These are phyloP conservation scores for Cucumis hystrix DNA, from an alignment of 306 rosid species.

Conservation along the genomic window DNA sequence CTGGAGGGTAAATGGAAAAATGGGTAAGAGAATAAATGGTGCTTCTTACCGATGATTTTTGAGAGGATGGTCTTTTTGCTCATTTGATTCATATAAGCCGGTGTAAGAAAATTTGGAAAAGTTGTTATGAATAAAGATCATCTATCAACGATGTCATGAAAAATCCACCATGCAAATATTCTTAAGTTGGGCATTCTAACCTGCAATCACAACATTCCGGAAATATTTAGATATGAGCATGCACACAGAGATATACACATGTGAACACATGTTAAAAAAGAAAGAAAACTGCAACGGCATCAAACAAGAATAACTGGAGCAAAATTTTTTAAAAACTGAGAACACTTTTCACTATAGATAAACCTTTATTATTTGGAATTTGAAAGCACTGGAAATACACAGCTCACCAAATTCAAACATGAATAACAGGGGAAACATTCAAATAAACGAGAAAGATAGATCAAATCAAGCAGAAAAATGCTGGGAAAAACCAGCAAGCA, in stretches of 20 bases:
- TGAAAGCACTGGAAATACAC: neutral
- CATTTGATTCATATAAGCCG: conserved; percentile 13
- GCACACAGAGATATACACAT: neutral
- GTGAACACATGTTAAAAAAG: neutral
- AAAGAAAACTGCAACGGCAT: neutral
- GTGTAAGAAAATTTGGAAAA: neutral
- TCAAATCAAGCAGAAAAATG: neutral
- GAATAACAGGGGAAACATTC: neutral
- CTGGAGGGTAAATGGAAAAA: conserved; percentile 14
- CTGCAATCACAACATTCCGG: neutral
- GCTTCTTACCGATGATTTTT: conserved; percentile 5
- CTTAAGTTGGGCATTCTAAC: neutral
- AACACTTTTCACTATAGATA: neutral
- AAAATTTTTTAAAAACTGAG: neutral
- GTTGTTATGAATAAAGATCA: neutral
- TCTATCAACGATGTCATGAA: neutral
- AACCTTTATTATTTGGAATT: neutral
- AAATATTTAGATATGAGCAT: neutral
- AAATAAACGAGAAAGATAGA: neutral
- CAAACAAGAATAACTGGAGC: neutral
- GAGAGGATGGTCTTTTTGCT: conserved; percentile 5
- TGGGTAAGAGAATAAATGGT: neutral
- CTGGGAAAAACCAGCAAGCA: neutral
- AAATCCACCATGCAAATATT: neutral
- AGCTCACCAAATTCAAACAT: neutral